Base-by-base conservation (phyloP, 129 eudicot species). In the Ambrosia artemisiifolia region DNA sequence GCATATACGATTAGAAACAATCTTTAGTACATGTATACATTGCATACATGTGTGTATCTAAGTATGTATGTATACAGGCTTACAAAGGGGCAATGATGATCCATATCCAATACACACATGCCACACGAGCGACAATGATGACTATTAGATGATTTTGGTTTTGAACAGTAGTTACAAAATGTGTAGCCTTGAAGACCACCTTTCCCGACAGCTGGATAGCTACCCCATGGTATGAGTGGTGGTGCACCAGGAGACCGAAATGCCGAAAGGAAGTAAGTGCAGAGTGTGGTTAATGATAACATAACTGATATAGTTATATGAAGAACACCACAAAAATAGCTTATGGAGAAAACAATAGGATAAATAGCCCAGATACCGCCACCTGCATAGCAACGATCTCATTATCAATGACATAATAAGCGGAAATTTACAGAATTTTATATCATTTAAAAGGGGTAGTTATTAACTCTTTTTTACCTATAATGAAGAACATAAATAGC, bases 51-150 rank as follows among this genome's bases (percentile, higher is more conserved):
- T n/a, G n/a, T n/a, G n/a, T n/a, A n/a, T n/a, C n/a, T n/a, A n/a
- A n/a, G n/a, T n/a, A n/a, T n/a, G n/a, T n/a, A n/a, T n/a, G n/a
- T n/a, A n/a, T n/a, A n/a, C n/a, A n/a, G 16, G 79, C 98, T 89
- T 89, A 92, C 98, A 80, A 92, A 89, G 65, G 98, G 96, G 77
- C 98, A 92, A 75, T 92, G 98, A 83, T 92, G 98, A 89, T 92
- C 98, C 98, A 92, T 92, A 81, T 92, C 95, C 84, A 89, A 74
- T 19, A 92, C 78, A 44, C 98, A 92, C 77, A 64, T 87, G 28
- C 96, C 90, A 67, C 98, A 92, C n/a, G 98, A 86, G 19, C 96
- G 84, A 79, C 98, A 92, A 71, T 92, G 98, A 78, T 92, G 96
- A 57, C 85, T 67, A 76, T 86, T 85, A 20, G 96, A 85, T 47